phyloP scores from a whole-genome alignment of 208 protist species.

The Trypanosoma scelopori region DNA sequence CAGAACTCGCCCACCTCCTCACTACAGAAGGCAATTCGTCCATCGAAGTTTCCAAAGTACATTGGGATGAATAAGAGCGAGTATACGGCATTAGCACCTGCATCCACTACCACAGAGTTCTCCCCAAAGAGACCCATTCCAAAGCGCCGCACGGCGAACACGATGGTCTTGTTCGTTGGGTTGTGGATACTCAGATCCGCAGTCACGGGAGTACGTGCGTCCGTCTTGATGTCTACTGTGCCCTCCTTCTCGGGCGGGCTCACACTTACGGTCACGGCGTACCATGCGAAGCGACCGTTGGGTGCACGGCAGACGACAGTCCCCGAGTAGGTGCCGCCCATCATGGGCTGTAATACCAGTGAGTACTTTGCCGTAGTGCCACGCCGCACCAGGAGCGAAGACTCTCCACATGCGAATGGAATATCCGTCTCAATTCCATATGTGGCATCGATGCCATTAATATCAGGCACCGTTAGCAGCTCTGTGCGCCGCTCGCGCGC shows the following conservation, averaged over 20 bases:
- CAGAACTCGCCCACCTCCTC: slow-evolving; percentile 93
- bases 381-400: slow-evolving; percentile 53
- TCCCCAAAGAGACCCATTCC: slow-evolving; percentile 82
- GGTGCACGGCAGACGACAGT: slow-evolving; percentile 80
- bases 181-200: slow-evolving; percentile 89
- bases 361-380: slow-evolving; percentile 67
- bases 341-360: slow-evolving; percentile 67
- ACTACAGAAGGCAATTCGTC: slow-evolving; percentile 86
- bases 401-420: slow-evolving; percentile 71
- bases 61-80: slow-evolving; percentile 87
- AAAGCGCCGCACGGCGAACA: slow-evolving; percentile 77
- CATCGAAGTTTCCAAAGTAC: slow-evolving; percentile 59
- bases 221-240: slow-evolving; percentile 72
- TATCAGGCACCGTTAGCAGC: slow-evolving; percentile 76
- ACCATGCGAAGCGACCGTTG: slow-evolving; percentile 91
- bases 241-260: slow-evolving; percentile 86
- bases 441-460: slow-evolving; percentile 52
- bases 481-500: slow-evolving; percentile 64
- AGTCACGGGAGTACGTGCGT: slow-evolving; percentile 80
- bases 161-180: slow-evolving; percentile 61
- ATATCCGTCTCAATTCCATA: slow-evolving; percentile 89
- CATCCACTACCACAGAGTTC: slow-evolving; percentile 54
- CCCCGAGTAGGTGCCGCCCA: slow-evolving; percentile 82
- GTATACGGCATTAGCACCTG: slow-evolving; percentile 56
- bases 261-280: slow-evolving; percentile 80